Evolutionary conservation across 441 rosid genomes (phyloP).

Genomic region (Isatis lusitanica): DNA sequence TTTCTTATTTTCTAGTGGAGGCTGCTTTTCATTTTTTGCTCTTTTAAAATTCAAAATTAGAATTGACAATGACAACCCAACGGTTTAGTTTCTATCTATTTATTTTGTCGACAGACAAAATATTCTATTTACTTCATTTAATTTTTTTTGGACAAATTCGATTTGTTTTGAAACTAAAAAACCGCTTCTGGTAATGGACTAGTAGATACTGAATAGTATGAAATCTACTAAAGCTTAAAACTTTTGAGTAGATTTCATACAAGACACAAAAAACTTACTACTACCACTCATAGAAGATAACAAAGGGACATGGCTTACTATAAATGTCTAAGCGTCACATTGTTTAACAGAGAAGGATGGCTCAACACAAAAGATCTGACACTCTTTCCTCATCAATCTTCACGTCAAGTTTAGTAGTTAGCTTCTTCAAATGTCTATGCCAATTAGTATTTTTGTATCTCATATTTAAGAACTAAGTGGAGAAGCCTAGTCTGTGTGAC

Average conservation of each 20-base stretch:
- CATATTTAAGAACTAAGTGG: neutral
- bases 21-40: neutral
- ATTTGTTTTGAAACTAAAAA: neutral
- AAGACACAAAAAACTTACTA: neutral
- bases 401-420: constrained; percentile 77
- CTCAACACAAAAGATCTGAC: neutral
- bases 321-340: neutral
- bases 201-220: neutral
- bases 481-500: constrained; percentile 6
- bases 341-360: neutral
- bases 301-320: constrained; percentile 33
- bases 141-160: neutral
- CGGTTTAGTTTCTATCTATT: neutral
- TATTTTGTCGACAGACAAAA: neutral
- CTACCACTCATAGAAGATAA: neutral
- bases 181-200: neutral
- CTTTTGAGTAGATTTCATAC: too few species aligned
- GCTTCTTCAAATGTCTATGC: constrained; percentile 68
- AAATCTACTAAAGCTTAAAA: neutral
- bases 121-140: neutral
- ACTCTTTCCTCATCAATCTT: constrained; percentile 15
- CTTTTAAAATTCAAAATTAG: neutral
- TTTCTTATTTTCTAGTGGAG: neutral
- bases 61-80: constrained; percentile 2
- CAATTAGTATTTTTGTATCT: neutral